Evolutionary conservation across 2,329 filamentous ascomycete genomes (phyloP), one percentile per base, ranked within the genome.

Genomic region (Neodidymelliopsis sp.): DNA sequence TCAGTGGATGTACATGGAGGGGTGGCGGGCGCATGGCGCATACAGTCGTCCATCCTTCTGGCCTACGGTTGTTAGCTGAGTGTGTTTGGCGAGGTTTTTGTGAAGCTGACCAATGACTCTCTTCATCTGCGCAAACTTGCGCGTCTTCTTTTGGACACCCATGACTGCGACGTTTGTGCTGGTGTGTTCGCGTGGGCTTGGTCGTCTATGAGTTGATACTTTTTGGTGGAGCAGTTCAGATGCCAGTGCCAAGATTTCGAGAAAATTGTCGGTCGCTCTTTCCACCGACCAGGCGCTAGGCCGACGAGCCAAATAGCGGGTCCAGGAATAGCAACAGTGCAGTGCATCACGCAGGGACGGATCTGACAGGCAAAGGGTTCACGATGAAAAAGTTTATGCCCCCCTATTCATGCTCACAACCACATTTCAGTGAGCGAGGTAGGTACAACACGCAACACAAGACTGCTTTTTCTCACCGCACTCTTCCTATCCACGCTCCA

Each of bases 91-190:
- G 12, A 13, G 6, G 15, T 16, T 4, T 22, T 18, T 29, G n/a
- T 15, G n/a, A 24, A 11, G 19, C 59, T 24, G 50, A 69, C 89
- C 87, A 62, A 97, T 91, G 42, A 96, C 79, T 62, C 90, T 82
- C 79, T 96, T 95, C 69, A 91, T 85, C 75, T 66, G 59, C 50
- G 86, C 93, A 73, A 96, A 97, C 79, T 97, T 97, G 78, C 92
- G 86, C 42, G 90, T 96, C 73, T 87, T 90, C 79, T 96, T 96
- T 56, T 87, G 84, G 62, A 91, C 84, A 76, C 91, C 92, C 93
- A 97, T 97, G 25, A 54, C 73, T 62, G 59, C 46, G 51, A 53
- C 41, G 49, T 22, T n/a, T 20, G 49, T 52, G 25, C 41, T 56
- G 46, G 42, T 55, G 46, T 12, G 35, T 22, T 38, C 15, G 40